A percentile compares a stretch with the other conserved stretches of the same genome.
phyloP scores from a whole-genome alignment of 202 grass and related monocot genomes.

The Carex arenaria region DNA sequence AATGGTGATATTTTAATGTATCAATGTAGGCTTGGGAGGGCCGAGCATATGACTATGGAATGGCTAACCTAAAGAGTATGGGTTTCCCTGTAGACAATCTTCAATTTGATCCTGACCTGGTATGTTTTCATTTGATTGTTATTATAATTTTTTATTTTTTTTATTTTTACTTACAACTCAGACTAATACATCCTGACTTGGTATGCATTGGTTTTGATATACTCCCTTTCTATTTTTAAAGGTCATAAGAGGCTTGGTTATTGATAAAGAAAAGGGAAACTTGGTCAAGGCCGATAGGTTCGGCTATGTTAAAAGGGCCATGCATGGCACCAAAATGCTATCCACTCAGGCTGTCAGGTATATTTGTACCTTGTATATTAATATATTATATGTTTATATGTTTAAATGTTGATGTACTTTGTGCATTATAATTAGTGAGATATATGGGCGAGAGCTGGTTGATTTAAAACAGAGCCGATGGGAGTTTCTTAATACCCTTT shows the following conservation, averaged over 20 bases:
- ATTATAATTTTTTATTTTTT: neutral
- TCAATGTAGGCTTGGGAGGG: conserved; percentile 88
- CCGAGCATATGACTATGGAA: conserved; percentile 97
- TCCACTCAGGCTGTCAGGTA: conserved; percentile 86
- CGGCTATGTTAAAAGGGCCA: conserved; percentile 92
- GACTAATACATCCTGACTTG: too few relatives aligned
- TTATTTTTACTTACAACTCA: conserved; percentile 6
- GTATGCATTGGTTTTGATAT: neutral
- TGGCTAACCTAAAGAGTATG: conserved; percentile 85
- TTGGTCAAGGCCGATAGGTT: conserved; percentile 96
- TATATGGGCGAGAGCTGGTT: conserved; percentile 96
- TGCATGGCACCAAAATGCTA: conserved; percentile 96
- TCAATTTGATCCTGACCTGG: conserved; percentile 90
- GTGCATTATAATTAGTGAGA: conserved; percentile 53
- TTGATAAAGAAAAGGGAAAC: conserved; percentile 96
- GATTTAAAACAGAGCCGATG: conserved; percentile 89
- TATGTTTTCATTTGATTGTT: conserved; percentile 23
- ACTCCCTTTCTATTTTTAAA: conserved; percentile 10
- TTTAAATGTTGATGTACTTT: conserved; percentile 17
- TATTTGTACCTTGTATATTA: conserved; percentile 5
- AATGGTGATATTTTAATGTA: conserved; percentile 10
- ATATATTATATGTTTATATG: neutral
- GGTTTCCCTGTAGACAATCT: conserved; percentile 90
- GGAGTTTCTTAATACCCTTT: conserved; percentile 97
- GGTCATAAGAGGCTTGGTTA: conserved; percentile 90